Conservation (phyloP, 306 rosid species). For the Psophocarpus tetragonolobus region DNA sequence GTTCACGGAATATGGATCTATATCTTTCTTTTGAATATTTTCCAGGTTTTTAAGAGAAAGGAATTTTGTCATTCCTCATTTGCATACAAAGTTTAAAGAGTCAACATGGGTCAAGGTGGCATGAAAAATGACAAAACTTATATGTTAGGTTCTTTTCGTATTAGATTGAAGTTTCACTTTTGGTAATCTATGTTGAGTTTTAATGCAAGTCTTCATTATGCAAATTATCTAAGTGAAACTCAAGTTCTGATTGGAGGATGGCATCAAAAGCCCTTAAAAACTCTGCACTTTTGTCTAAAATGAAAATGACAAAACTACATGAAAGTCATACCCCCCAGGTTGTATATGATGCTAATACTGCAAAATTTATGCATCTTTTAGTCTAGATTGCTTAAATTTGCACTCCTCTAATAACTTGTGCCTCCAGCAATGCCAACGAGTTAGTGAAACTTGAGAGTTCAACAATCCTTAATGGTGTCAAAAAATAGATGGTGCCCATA, state of each 20-base stretch:
- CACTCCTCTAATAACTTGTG: not conserved
- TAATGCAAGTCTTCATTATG: not conserved
- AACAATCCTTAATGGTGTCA: not conserved
- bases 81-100: not conserved
- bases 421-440: not conserved
- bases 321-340: not conserved
- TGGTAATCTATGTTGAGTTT: not conserved
- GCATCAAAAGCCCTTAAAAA: not conserved
- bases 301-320: not conserved
- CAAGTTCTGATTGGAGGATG: not conserved
- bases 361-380: not conserved
- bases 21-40: not conserved
- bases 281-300: not conserved
- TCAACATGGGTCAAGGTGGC: not conserved
- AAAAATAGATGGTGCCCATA: not conserved
- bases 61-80: not conserved
- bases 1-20: slow-evolving; percentile 8
- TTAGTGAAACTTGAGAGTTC: not conserved
- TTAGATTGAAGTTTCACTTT: not conserved
- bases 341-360: not conserved
- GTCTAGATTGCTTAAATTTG: not conserved
- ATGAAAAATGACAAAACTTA: not conserved
- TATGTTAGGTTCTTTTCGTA: not conserved
- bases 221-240: not conserved
- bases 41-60: not conserved